Evolutionary conservation across 441 rosid genomes (phyloP), one percentile per base, ranked within the genome.

Genomic region (Sinapis alba): DNA sequence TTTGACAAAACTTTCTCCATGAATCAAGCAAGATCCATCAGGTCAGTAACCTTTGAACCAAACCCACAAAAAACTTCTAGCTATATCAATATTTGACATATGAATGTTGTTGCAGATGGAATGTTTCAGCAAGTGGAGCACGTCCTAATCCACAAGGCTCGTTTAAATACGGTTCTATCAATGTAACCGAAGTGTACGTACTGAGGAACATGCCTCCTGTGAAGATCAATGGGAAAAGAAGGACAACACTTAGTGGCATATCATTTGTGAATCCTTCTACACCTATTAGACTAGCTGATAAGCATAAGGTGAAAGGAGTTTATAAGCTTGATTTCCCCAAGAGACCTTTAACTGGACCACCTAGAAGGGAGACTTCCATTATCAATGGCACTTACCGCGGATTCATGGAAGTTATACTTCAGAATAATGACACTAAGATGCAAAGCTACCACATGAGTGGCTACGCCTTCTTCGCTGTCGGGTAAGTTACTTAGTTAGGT

Each of bases 111-210:
- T 84, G 82, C 83, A 88, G 92, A 62, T 88, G 93, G 88, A 86
- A 93, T 79, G 95, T 87, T 38, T 82, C 93, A 57, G 98, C 99
- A 0, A 95, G 98, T 43, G 98, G 99, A 47, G 98, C 99, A 2
- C 95, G 99, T 7, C 99, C 99, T 56, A 95, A 95, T 63, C 97
- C 98, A 4, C 97, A 95, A 71, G 99, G 99, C 10, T 95, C 99
- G 1, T 95, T 91, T 73, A 87, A 84, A 67, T 95, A 95, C 38
- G 99, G 99, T 34, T 84, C 92, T 0, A 95, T 96, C 84, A 96
- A 96, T 72, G 94, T 91, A 77, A 91, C 98, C 0, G 92, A 96
- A n/a, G 80, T 87, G 64, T 93, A 84, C 26, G 86, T 91, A 65
- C 69, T 95, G 81, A 85, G 61, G 83, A 88, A 83, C 76, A 85